Percentiles rank a stretch among this genome's conserved stretches.
These are phyloP conservation scores for Lenzites betulinus DNA, from an alignment of 768 basidiomycete species.

Conservation along the genomic window DNA sequence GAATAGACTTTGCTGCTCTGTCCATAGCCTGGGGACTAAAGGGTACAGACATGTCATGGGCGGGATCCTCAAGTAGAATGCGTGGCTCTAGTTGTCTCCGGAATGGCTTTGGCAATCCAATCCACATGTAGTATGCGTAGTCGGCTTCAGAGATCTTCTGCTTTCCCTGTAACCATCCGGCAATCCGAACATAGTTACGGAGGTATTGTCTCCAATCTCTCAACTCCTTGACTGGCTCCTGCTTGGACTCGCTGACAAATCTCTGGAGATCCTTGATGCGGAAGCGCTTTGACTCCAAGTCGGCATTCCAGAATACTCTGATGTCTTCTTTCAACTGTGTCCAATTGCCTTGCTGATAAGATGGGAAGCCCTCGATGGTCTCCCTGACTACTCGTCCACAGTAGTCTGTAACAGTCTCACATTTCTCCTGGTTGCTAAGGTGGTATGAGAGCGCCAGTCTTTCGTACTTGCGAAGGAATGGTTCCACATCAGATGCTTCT, in stretches of 20 bases:
- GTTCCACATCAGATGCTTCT: slow-evolving; percentile 19
- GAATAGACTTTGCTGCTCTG: slow-evolving; percentile 8
- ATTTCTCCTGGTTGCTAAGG: slow-evolving; percentile 7
- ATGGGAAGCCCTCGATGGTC: slow-evolving; percentile 14
- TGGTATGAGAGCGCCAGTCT: slow-evolving; percentile 9
- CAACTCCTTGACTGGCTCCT: not conserved
- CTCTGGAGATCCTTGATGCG: no score
- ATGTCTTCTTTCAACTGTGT: slow-evolving; percentile 5
- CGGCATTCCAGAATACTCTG: slow-evolving; percentile 14
- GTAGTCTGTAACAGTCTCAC: no score
- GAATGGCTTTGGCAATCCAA: slow-evolving; percentile 3
- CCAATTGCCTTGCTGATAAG: slow-evolving; percentile 8
- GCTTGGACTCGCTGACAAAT: not conserved
- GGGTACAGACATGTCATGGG: slow-evolving; percentile 11
- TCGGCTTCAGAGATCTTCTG: slow-evolving; percentile 2
- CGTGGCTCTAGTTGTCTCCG: slow-evolving; percentile 4
- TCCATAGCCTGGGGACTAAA: slow-evolving; percentile 1
- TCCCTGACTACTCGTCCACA: slow-evolving; percentile 19
- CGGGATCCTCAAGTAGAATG: slow-evolving; percentile 9
- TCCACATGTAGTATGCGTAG: slow-evolving; percentile 13
- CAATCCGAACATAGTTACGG: slow-evolving; percentile 14
- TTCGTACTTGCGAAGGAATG: slow-evolving; percentile 22
- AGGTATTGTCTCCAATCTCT: slow-evolving; percentile 12
- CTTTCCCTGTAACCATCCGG: slow-evolving; percentile 13
- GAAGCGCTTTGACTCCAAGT: slow-evolving; percentile 8